Base-by-base conservation (phyloP, 345 rosid genomes). In the Raphanus sativus region DNA sequence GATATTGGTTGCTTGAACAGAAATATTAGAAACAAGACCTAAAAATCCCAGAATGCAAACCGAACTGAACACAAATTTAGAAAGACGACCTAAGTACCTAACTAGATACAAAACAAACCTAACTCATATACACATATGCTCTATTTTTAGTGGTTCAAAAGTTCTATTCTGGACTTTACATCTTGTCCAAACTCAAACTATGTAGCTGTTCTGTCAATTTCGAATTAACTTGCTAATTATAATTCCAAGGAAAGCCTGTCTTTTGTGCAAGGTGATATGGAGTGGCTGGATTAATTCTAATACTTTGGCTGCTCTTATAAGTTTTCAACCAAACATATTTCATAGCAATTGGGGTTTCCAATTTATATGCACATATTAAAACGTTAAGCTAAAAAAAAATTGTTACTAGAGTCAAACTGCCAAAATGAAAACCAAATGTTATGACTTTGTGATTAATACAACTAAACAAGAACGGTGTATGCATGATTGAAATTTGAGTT, bases 1-100 rank as follows among this genome's bases (percentile, higher is more conserved):
- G 32, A 21, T 21, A 21, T 64, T 25, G 40, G 30, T 65, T 54
- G 32, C 8, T 65, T 74, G 9, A 26, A 9, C 66, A 56, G 21
- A 66, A 32, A 13, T 12, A 45, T 62, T 76, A 69, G 74, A 32
- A 42, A 33, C 61, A 52, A 34, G 6, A 69, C 80, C 55, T 36
- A 62, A 56, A 65, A 65, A 55, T 17, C 62, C 16, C 33, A 67
- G 17, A 17, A 67, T 8, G 60, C 62, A 75, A 60, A 67, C 79
- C 75, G 62, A 76, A 52, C 63, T 32, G 36, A 75, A 60, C 74
- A 45, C 3, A 33, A 9, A 3, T 61, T 25, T 12, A 25, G 70
- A 16, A 52, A 52, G 8, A 59, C 25, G 3, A 62, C 70, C 75
- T 69, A 52, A 48, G 12, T 33, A 8, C 70, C 75, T 69, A 52